A percentile compares a stretch with the other conserved stretches of the same genome.
phyloP scores from a whole-genome alignment of 2,329 filamentous ascomycete species.

The Fusarium austroafricanum region DNA sequence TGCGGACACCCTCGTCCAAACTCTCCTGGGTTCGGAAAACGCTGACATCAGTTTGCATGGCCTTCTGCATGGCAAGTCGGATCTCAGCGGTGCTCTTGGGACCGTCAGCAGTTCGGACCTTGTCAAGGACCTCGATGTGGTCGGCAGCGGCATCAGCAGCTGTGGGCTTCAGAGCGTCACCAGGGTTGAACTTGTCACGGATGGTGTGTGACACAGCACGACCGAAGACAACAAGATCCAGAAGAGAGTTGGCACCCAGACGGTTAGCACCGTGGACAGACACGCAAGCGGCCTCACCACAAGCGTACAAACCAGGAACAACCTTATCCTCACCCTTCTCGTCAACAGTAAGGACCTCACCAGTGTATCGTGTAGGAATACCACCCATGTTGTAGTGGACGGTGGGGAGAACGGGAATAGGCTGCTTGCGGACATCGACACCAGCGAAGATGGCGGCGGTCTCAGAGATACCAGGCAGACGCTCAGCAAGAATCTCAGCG shows the following conservation, averaged over 20 bases:
- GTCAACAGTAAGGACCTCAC: conserved; percentile 92
- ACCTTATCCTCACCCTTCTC: conserved; percentile 89
- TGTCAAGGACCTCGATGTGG: conserved; percentile 86
- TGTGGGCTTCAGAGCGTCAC: conserved; percentile 81
- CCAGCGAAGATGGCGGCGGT: conserved; percentile 97
- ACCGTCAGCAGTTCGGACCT: conserved; percentile 84
- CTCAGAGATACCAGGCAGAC: conserved; percentile 98
- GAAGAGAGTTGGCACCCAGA: conserved; percentile 96
- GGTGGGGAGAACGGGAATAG: conserved; percentile 94
- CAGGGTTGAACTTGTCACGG: conserved; percentile 91
- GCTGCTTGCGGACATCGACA: conserved; percentile 96
- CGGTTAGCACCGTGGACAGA: conserved; percentile 99
- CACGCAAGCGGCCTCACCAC: conserved; percentile 96
- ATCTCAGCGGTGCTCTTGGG: conserved; percentile 90
- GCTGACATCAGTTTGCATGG: conserved; percentile 96
- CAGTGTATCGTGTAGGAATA: conserved; percentile 97
- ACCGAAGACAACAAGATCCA: conserved; percentile 97
- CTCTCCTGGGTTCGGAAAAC: conserved; percentile 96
- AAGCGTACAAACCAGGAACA: conserved; percentile 94
- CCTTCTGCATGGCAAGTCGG: conserved; percentile 93
- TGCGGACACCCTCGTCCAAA: conserved; percentile 91
- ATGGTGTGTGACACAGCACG: conserved; percentile 98
- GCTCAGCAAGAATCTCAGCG: conserved; percentile 90
- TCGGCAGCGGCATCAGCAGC: conserved; percentile 88
- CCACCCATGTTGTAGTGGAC: conserved; percentile 99